phyloP scores from a whole-genome alignment of 768 basidiomycete species.

The Boletellus ananas region DNA sequence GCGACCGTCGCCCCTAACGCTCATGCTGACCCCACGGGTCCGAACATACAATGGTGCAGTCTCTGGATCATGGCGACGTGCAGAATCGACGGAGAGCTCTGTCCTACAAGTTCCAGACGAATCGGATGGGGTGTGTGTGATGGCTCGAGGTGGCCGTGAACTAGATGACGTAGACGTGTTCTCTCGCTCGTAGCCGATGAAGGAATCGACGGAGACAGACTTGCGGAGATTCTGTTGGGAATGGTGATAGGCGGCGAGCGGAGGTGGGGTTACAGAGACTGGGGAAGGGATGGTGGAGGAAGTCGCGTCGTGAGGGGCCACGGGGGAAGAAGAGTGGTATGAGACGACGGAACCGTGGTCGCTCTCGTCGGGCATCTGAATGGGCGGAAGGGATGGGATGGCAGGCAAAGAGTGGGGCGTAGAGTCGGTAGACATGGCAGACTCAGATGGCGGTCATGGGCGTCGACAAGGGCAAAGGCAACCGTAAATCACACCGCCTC shows the following conservation, averaged over 20 bases:
- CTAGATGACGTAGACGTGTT: conserved; percentile 26
- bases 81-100: conserved; percentile 25
- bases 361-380: conserved; percentile 37
- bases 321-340: conserved; percentile 29
- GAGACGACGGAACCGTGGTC: conserved; percentile 24
- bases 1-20: conserved; percentile 42
- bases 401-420: conserved; percentile 29
- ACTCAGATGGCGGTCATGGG: conserved; percentile 15
- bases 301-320: conserved; percentile 38
- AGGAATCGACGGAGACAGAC: conserved; percentile 76
- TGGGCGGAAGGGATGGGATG: conserved; percentile 44
- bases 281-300: conserved; percentile 43
- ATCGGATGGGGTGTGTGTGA: conserved; percentile 35
- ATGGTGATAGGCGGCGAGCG: conserved; percentile 16
- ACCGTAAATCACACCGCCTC: no score
- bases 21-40: conserved; percentile 54
- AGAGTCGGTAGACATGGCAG: conserved; percentile 20
- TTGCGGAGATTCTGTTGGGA: conserved; percentile 51
- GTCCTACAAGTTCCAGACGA: conserved; percentile 31
- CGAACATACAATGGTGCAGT: conserved; percentile 38
- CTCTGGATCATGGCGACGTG: conserved; percentile 25
- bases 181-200: conserved; percentile 47
- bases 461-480: background rate
- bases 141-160: conserved; percentile 38
- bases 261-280: conserved; percentile 10